phyloP scores from a whole-genome alignment of 345 rosid genomes.

The Pugionium cornutum region DNA sequence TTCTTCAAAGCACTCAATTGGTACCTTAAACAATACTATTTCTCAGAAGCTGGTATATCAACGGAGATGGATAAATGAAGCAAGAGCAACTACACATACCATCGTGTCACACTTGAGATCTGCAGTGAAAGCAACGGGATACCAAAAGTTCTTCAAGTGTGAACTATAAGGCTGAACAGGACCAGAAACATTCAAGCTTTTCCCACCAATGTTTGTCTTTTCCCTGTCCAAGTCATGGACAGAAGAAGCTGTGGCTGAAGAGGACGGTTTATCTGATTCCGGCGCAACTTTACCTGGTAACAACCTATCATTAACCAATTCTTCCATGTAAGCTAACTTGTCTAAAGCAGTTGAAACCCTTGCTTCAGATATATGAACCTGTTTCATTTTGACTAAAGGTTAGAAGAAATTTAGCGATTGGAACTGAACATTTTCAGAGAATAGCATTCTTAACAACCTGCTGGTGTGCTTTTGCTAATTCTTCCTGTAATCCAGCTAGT shows the following conservation, averaged over 20 bases:
- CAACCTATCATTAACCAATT: conserved; percentile 76
- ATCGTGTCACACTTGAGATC: conserved; percentile 86
- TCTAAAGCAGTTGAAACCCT: conserved; percentile 88
- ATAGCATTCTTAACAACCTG: conserved; percentile 53
- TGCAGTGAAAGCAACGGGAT: conserved; percentile 78
- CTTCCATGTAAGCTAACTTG: conserved; percentile 94
- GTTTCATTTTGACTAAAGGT: conserved; percentile 25
- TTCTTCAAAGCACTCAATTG: conserved; percentile 92
- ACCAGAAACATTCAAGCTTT: conserved; percentile 86
- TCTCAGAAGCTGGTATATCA: neutral
- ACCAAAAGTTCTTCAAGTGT: conserved; percentile 87
- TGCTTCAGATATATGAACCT: conserved; percentile 98
- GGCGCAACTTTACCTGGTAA: conserved; percentile 58
- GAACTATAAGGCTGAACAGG: conserved; percentile 81
- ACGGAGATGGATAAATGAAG: neutral
- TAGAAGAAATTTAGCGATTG: neutral
- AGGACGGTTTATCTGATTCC: conserved; percentile 45
- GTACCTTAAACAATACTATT: conserved; percentile 51
- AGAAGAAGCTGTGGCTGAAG: conserved; percentile 54
- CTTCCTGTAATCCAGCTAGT: conserved; percentile 85
- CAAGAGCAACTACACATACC: conserved; percentile 48
- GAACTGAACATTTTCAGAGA: no score
- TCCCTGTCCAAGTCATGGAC: conserved; percentile 45
- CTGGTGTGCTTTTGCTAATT: conserved; percentile 76
- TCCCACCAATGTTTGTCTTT: conserved; percentile 52